A percentile compares a stretch with the other conserved stretches of the same genome.
These are phyloP conservation scores for Vitis amurensis DNA, from an alignment of 164 flowering plant species.

Conservation along the genomic window DNA sequence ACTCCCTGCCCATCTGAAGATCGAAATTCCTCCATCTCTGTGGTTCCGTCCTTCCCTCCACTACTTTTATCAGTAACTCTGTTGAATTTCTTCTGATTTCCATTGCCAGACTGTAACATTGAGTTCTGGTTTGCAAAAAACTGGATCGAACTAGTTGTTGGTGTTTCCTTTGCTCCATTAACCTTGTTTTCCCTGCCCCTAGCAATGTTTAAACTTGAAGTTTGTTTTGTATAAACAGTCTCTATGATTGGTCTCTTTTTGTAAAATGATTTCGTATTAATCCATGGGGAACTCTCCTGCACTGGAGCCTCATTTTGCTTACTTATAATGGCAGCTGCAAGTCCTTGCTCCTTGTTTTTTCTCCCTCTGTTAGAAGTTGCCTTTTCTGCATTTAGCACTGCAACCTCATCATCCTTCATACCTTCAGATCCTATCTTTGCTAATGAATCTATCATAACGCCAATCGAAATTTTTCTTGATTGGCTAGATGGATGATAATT, in stretches of 20 bases:
- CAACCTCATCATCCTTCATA: slow-evolving; percentile 26
- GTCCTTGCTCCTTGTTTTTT: slow-evolving; percentile 16
- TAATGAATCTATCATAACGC: slow-evolving; percentile 47
- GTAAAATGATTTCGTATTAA: slow-evolving; percentile 35
- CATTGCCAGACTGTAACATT: slow-evolving; percentile 25
- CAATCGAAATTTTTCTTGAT: slow-evolving; percentile 75
- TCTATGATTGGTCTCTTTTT: slow-evolving; percentile 25
- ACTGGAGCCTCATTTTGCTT: slow-evolving; percentile 30
- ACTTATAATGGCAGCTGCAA: slow-evolving; percentile 3
- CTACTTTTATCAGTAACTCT: slow-evolving; percentile 21
- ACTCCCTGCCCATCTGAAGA: slow-evolving; percentile 33
- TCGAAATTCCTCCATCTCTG: slow-evolving; percentile 37
- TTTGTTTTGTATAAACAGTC: slow-evolving; percentile 23
- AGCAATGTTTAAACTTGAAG: slow-evolving; percentile 16
- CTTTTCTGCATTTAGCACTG: slow-evolving; percentile 20
- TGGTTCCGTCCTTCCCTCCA: slow-evolving; percentile 22
- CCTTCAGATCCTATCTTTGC: slow-evolving; percentile 23
- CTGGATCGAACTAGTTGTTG: slow-evolving; percentile 26
- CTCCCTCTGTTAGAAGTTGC: slow-evolving; percentile 21
- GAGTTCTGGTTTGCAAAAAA: slow-evolving; percentile 30
- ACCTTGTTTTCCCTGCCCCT: slow-evolving; percentile 18
- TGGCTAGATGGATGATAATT: slow-evolving; percentile 52
- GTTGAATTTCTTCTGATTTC: slow-evolving; percentile 25
- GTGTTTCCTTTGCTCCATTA: slow-evolving; percentile 19
- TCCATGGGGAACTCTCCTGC: slow-evolving; percentile 47